phyloP scores from a whole-genome alignment of 768 basidiomycete species.

The Saitozyma sp. region DNA sequence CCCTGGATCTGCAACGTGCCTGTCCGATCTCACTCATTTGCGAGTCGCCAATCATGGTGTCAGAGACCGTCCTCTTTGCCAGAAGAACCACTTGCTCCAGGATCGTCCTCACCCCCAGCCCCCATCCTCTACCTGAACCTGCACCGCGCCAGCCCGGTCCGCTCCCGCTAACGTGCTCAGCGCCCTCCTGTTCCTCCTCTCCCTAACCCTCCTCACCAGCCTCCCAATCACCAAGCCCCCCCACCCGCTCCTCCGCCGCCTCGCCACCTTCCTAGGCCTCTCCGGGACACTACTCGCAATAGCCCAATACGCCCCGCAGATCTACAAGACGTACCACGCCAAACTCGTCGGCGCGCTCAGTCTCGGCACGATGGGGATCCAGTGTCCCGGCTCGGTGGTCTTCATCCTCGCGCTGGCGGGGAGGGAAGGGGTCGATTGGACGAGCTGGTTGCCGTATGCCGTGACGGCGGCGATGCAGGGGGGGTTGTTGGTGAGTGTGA shows the following conservation, averaged over 20 bases:
- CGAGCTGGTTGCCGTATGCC: slow-evolving; percentile 52
- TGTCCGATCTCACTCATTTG: neutral
- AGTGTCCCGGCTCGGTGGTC: slow-evolving; percentile 82
- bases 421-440: slow-evolving; percentile 53
- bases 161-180: neutral
- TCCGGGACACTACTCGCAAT: slow-evolving; percentile 74
- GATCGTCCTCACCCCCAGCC: too few species aligned
- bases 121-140: neutral
- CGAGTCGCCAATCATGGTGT: too few species aligned
- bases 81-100: too few species aligned
- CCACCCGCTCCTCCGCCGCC: slow-evolving; percentile 57
- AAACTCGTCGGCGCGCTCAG: slow-evolving; percentile 89
- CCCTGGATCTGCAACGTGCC: too few species aligned
- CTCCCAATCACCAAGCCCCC: slow-evolving; percentile 39
- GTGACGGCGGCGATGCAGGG: slow-evolving; percentile 78
- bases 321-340: slow-evolving; percentile 71
- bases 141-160: neutral
- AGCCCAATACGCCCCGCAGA: slow-evolving; percentile 85
- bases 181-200: slow-evolving; percentile 54
- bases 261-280: slow-evolving; percentile 87
- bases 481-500: slow-evolving; percentile 59
- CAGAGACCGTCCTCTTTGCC: too few species aligned
- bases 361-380: slow-evolving; percentile 93
- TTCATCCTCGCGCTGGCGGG: slow-evolving; percentile 66
- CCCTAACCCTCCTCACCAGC: slow-evolving; percentile 66